Conservation (phyloP, 371 early-diverging fungal species). For the Choanephora cucurbitarum region DNA sequence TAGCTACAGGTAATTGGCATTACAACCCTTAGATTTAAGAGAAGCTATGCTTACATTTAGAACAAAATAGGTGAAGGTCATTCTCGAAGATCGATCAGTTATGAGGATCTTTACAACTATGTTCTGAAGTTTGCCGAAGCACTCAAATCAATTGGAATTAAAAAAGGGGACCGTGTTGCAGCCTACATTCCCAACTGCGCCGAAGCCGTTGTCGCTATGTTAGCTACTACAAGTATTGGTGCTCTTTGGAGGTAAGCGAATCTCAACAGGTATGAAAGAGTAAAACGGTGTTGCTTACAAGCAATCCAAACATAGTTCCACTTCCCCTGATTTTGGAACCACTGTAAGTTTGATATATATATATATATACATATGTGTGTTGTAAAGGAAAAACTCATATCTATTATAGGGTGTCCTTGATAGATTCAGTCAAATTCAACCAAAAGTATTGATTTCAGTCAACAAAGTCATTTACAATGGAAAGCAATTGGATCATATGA, state of each 20-base stretch:
- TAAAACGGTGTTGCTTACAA: background rate
- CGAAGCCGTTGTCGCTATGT: slow-evolving; percentile 86
- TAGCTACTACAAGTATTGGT: slow-evolving; percentile 94
- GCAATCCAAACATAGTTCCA: slow-evolving; percentile 44
- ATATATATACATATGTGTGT: no score
- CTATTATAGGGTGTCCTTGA: slow-evolving; percentile 83
- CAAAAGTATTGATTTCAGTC: slow-evolving; percentile 91
- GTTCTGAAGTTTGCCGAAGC: slow-evolving; percentile 79
- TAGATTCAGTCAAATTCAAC: slow-evolving; percentile 93
- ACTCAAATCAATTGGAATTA: slow-evolving; percentile 70
- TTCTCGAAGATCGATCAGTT: slow-evolving; percentile 56
- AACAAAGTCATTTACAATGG: slow-evolving; percentile 91
- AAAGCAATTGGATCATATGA: slow-evolving; percentile 78
- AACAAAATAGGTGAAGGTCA: slow-evolving; percentile 53
- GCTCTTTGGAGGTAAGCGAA: slow-evolving; percentile 88
- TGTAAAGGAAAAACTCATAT: slow-evolving; percentile 4
- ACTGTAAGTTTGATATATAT: slow-evolving; percentile 56
- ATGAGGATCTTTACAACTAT: slow-evolving; percentile 71
- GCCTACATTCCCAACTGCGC: slow-evolving; percentile 92
- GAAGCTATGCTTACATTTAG: background rate
- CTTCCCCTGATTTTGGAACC: slow-evolving; percentile 96
- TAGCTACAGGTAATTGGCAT: slow-evolving; percentile 59
- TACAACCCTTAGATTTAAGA: background rate
- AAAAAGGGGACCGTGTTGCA: slow-evolving; percentile 88
- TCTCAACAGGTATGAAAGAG: slow-evolving; percentile 6